Evolutionary conservation across 2,329 filamentous ascomycete genomes (phyloP).

Genomic region (Aureobasidium sp.): DNA sequence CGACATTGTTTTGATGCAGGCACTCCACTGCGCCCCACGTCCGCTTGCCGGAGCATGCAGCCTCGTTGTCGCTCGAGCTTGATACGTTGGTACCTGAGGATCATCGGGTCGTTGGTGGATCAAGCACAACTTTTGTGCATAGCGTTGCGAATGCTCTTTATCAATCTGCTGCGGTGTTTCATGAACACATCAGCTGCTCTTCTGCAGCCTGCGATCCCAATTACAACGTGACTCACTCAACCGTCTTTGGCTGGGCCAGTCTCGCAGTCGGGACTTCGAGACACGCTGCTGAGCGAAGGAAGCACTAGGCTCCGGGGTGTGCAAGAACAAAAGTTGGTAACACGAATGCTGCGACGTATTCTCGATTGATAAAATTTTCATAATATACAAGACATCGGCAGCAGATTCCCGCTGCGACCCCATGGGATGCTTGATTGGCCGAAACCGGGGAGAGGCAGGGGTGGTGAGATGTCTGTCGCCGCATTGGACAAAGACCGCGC

Average conservation of each 20-base stretch:
- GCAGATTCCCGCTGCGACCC: neutral
- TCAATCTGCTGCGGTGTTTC: neutral
- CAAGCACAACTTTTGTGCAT: conserved; percentile 1
- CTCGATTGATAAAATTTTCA: conserved; percentile 5
- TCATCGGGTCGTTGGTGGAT: neutral
- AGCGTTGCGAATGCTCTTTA: neutral
- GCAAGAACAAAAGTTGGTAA: neutral
- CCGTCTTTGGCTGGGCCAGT: neutral
- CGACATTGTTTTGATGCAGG: conserved; percentile 11
- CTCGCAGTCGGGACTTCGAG: neutral
- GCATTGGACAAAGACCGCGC: neutral
- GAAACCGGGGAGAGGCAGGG: conserved; percentile 10
- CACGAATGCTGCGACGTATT: neutral
- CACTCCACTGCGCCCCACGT: conserved; percentile 1
- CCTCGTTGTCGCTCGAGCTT: conserved; percentile 14
- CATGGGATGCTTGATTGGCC: conserved; percentile 7
- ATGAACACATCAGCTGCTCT: neutral
- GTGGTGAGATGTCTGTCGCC: conserved; percentile 12
- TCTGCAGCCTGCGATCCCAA: neutral
- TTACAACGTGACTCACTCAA: neutral
- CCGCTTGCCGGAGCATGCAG: conserved; percentile 3
- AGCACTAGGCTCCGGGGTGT: conserved; percentile 2
- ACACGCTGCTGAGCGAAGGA: neutral
- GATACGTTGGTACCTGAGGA: conserved; percentile 14
- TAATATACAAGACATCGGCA: conserved; percentile 10